These are phyloP conservation scores for Taphrina confusa DNA, from an alignment of 1,139 yeast species.

Conservation along the genomic window DNA sequence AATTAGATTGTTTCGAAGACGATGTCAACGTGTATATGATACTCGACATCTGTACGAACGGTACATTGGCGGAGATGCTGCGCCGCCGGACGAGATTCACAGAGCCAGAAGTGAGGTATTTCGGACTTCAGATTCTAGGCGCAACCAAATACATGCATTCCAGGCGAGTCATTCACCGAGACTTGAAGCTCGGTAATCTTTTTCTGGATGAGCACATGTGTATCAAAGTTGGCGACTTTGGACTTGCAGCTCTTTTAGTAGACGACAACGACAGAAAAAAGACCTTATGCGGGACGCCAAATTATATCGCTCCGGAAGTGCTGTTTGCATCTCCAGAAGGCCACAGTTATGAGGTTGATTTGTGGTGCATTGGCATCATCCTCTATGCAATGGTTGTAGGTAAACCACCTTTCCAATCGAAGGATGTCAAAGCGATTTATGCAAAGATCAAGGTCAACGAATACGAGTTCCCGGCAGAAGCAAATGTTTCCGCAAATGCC, in stretches of 20 bases:
- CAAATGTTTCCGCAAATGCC: constrained; percentile 70
- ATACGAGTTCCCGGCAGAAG: constrained; percentile 75
- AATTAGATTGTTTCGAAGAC: constrained; percentile 93
- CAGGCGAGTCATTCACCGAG: constrained; percentile 86
- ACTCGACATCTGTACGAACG: constrained; percentile 87
- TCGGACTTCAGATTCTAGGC: constrained; percentile 90
- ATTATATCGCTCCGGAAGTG: constrained; percentile 98
- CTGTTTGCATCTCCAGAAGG: constrained; percentile 72
- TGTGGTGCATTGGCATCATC: constrained; percentile 98
- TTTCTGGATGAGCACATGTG: constrained; percentile 75
- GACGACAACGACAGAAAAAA: constrained; percentile 85
- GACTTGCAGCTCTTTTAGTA: constrained; percentile 92
- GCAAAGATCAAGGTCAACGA: constrained; percentile 86
- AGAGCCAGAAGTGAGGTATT: constrained; percentile 88
- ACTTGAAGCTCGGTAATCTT: constrained; percentile 90
- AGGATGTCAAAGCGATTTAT: constrained; percentile 89
- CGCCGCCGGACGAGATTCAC: constrained; percentile 77
- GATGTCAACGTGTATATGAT: constrained; percentile 88
- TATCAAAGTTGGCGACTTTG: constrained; percentile 93
- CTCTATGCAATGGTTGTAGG: constrained; percentile 93
- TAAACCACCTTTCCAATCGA: constrained; percentile 91
- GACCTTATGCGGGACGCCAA: constrained; percentile 93
- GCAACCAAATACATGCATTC: constrained; percentile 80
- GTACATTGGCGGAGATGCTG: constrained; percentile 83
- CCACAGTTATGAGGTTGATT: constrained; percentile 93